Evolutionary conservation across 306 rosid genomes (phyloP).

Genomic region (Casuarina cunninghamiana): DNA sequence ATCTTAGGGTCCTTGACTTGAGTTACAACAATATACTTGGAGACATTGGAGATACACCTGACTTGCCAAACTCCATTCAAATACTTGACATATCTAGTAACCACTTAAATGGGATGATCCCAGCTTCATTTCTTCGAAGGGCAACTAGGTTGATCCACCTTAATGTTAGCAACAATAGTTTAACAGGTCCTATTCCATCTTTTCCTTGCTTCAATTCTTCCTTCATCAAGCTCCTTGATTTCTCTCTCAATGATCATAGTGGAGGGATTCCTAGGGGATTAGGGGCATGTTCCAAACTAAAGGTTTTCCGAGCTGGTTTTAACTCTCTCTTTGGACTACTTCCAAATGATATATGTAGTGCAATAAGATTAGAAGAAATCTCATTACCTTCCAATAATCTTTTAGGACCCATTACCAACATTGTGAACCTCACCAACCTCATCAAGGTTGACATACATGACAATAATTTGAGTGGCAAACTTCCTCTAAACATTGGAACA

Average conservation of each 20-base stretch:
- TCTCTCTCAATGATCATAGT: neutral
- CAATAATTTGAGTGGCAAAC: neutral
- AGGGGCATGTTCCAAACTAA: neutral
- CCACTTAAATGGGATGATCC: too few species aligned
- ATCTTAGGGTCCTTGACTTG: constrained; percentile 10
- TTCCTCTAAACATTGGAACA: neutral
- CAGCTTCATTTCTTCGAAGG: neutral
- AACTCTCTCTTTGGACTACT: neutral
- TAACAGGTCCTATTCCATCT: constrained; percentile 2
- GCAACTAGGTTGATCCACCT: neutral
- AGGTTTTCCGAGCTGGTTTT: neutral
- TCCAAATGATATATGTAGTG: constrained; percentile 1
- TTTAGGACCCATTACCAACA: too few species aligned
- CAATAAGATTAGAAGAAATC: neutral
- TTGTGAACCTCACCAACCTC: neutral
- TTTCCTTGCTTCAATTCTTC: neutral
- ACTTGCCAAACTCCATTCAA: too few species aligned
- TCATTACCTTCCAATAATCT: too few species aligned
- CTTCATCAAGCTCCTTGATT: neutral
- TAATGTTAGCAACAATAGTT: neutral
- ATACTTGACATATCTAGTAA: too few species aligned
- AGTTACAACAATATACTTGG: too few species aligned
- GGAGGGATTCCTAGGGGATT: neutral
- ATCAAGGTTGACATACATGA: neutral
- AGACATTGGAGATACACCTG: too few species aligned